Conservation (phyloP, 2,329 filamentous ascomycete genomes). For the Nothophaeocryptopus gaeumannii region DNA sequence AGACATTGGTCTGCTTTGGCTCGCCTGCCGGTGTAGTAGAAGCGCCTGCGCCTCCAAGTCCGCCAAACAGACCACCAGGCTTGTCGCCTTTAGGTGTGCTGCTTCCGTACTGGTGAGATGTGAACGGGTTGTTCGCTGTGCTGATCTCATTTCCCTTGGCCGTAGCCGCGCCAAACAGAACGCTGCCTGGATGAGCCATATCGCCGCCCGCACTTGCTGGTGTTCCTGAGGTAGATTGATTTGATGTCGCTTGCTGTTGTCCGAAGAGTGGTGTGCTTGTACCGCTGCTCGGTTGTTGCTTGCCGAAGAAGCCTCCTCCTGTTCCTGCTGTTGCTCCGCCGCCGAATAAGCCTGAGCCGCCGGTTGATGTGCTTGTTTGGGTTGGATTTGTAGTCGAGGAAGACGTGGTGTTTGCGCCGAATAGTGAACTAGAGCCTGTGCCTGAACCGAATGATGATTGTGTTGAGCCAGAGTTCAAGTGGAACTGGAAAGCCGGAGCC, state of each 20-base stretch:
- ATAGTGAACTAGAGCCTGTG: too few relatives aligned
- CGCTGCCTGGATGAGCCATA: conserved; percentile 5
- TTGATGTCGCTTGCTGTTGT: conserved; percentile 10
- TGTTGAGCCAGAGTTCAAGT: too few relatives aligned
- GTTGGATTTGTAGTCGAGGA: background rate
- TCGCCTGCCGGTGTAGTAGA: conserved; percentile 25
- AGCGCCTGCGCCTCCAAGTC: conserved; percentile 15
- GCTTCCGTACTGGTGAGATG: conserved; percentile 12
- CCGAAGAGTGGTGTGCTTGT: conserved; percentile 13
- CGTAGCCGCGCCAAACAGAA: conserved; percentile 12
- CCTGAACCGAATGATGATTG: too few relatives aligned
- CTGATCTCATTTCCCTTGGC: conserved; percentile 12
- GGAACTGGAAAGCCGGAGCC: conserved; percentile 15
- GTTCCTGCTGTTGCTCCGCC: conserved; percentile 4
- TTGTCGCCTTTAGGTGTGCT: conserved; percentile 22
- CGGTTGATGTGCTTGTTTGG: conserved; percentile 6
- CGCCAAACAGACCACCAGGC: conserved; percentile 16
- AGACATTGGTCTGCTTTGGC: conserved; percentile 20
- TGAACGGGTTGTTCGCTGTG: conserved; percentile 3
- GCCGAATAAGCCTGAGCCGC: conserved; percentile 10
- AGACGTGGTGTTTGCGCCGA: too few relatives aligned
- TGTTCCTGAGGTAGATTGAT: conserved; percentile 8
- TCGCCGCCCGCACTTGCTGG: conserved; percentile 5
- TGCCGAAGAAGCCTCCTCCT: conserved; percentile 5
- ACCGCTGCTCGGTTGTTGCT: conserved; percentile 3